Conservation (phyloP, 176 grass and related monocot genomes). For the bread wheat (Triticum aestivum) region IWGSC_CS_RefSeq_v2.1 NC_057800.1:631590113-631590612, state of each 20-base stretch:
- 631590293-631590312: constrained; percentile 93
- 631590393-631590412: constrained; percentile 79
- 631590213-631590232: not conserved
- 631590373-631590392: constrained; percentile 97
- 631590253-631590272: constrained; percentile 97
- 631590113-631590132: not conserved
- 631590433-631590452: constrained; percentile 85
- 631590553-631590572: not conserved
- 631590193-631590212: not conserved
- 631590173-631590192: not conserved
- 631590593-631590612: constrained; percentile 71
- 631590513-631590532: no score
- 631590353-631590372: constrained; percentile 97
- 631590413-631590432: constrained; percentile 62
- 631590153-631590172: not conserved
- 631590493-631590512: not conserved
- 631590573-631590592: constrained; percentile 45
- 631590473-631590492: constrained; percentile 90
- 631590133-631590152: not conserved
- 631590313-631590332: constrained; percentile 99
- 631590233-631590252: constrained; percentile 51
- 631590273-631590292: constrained; percentile 89
- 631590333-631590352: constrained; percentile 99
- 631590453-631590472: constrained; percentile 73
- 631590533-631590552: no score